Percentiles rank a stretch among this genome's conserved stretches.
Evolutionary conservation across 2,329 filamentous ascomycete species (phyloP).

Genomic region (Dendrostoma leiphaemia): DNA sequence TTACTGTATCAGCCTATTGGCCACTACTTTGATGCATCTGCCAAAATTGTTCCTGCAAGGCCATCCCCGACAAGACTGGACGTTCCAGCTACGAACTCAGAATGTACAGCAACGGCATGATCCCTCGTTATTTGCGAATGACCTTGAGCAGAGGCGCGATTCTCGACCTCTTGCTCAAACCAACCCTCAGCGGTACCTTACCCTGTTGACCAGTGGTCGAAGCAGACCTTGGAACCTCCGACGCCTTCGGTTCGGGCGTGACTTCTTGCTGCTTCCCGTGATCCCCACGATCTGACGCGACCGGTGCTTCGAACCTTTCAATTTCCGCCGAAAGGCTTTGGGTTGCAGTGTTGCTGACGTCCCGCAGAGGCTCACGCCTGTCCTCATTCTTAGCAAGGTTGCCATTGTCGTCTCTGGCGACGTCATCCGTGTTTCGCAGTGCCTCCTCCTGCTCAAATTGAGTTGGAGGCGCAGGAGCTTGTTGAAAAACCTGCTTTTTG

Average conservation of each 20-base stretch:
- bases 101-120: neutral
- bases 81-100: neutral
- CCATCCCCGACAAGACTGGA: neutral
- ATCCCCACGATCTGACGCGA: neutral
- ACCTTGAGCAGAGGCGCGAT: slow-evolving; percentile 52
- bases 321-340: neutral
- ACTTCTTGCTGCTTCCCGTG: slow-evolving; percentile 10
- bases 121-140: slow-evolving; percentile 36
- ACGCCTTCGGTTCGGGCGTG: slow-evolving; percentile 14
- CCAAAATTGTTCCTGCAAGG: neutral
- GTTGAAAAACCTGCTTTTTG: slow-evolving; percentile 11
- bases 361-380: slow-evolving; percentile 7
- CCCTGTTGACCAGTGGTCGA: slow-evolving; percentile 20
- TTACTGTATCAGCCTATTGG: no score
- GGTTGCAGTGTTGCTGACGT: slow-evolving; percentile 11
- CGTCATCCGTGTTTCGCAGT: neutral
- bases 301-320: neutral
- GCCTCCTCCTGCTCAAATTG: neutral
- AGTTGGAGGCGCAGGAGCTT: neutral
- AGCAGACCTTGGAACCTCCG: slow-evolving; percentile 12
- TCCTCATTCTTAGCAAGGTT: neutral
- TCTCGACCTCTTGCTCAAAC: slow-evolving; percentile 47
- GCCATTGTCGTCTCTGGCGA: neutral
- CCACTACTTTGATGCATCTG: neutral
- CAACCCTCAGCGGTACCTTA: slow-evolving; percentile 48